Conservation (phyloP, 306 rosid species). For the Vachellia collinsii region DNA sequence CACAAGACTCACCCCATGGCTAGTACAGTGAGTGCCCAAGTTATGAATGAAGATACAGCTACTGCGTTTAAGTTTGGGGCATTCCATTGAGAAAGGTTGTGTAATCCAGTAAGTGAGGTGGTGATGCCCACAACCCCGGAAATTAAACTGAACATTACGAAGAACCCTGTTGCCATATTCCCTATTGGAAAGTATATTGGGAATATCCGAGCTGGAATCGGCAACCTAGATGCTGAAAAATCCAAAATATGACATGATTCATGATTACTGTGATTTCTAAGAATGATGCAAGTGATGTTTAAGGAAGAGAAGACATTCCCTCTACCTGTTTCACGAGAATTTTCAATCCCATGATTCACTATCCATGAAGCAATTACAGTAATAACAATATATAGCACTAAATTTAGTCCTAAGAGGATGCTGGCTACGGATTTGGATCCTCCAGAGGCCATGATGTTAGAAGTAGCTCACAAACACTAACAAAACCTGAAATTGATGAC, state of each 20-base stretch:
- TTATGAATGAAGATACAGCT: constrained; percentile 62
- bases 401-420: constrained; percentile 64
- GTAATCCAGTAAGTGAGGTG: constrained; percentile 72
- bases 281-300: no score
- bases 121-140: constrained; percentile 86
- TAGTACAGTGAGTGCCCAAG: constrained; percentile 71
- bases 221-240: constrained; percentile 69
- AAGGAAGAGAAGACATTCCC: not conserved
- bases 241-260: not conserved
- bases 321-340: constrained; percentile 69
- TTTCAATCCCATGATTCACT: constrained; percentile 75
- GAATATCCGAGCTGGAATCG: constrained; percentile 67
- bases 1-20: constrained; percentile 76
- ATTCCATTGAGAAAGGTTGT: constrained; percentile 62
- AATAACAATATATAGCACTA: constrained; percentile 63
- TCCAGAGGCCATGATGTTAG: not conserved
- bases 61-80: constrained; percentile 64
- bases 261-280: no score
- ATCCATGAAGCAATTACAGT: constrained; percentile 84
- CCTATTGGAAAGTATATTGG: constrained; percentile 89
- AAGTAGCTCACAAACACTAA: not conserved
- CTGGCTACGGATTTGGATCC: constrained; percentile 69
- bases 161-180: constrained; percentile 82
- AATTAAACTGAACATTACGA: constrained; percentile 67
- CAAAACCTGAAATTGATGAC: constrained; percentile 12